Evolutionary conservation across 768 basidiomycete genomes (phyloP).

Genomic region (Lactarius tabidus): DNA sequence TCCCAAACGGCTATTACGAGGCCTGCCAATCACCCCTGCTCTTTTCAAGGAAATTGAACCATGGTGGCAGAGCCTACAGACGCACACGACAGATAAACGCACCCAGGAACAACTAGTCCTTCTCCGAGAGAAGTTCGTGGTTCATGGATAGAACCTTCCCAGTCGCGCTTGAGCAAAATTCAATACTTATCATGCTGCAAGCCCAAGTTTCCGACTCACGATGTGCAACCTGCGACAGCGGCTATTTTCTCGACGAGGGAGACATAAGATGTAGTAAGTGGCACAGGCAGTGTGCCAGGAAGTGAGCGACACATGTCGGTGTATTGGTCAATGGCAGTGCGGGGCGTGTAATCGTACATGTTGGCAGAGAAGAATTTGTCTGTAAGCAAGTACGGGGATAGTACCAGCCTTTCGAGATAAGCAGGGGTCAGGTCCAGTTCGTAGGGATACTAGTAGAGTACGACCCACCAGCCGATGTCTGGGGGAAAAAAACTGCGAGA

Average conservation of each 20-base stretch:
- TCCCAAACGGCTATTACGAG: neutral
- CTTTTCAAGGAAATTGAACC: neutral
- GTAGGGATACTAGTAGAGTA: conserved; percentile 58
- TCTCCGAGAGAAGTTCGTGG: too few species aligned
- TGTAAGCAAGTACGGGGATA: conserved; percentile 64
- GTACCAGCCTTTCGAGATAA: conserved; percentile 82
- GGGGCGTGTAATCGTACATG: conserved; percentile 77
- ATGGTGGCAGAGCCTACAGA: too few species aligned
- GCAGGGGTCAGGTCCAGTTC: conserved; percentile 77
- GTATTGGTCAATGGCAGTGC: conserved; percentile 80
- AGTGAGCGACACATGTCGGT: conserved; percentile 64
- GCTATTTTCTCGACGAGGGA: conserved; percentile 73
- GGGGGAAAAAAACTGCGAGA: conserved; percentile 84
- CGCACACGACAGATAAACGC: too few species aligned
- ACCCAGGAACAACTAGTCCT: too few species aligned
- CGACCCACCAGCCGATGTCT: conserved; percentile 48
- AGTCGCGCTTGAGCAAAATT: conserved; percentile 83
- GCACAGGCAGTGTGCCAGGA: conserved; percentile 52
- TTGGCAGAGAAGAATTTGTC: conserved; percentile 79
- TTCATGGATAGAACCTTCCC: conserved; percentile 96
- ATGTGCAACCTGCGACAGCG: conserved; percentile 81
- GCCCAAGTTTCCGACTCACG: conserved; percentile 73
- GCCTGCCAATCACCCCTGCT: neutral
- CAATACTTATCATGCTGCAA: conserved; percentile 75
- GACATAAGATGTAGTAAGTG: conserved; percentile 58